Base-by-base conservation (phyloP, 208 protist genomes). In the Sergeia podlipaevii region DNA sequence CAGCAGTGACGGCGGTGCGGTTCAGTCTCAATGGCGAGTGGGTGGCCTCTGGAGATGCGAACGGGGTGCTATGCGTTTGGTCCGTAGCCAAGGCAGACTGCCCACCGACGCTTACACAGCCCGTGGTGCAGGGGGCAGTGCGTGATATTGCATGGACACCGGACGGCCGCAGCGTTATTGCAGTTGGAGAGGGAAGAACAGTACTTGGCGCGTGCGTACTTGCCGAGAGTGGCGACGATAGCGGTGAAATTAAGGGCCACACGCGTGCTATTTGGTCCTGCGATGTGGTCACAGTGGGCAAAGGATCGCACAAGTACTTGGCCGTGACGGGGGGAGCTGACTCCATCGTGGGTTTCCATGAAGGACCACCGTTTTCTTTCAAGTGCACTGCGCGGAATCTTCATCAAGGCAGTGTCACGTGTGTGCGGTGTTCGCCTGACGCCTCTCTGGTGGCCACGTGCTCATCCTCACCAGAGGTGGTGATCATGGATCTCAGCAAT, bases 361-460 rank as follows among this genome's bases (percentile, higher is more conserved):
- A 86, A 59, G 80, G 78, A 15, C 62, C 70, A 15, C 80, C 85
- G 13, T 83, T 87, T 46, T 80, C 66, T 32, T 85, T 84, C 49
- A 63, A 63, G 44, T 44, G 58, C 27, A 74, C 63, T 46, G 43
- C 70, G 0, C 59, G 54, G 6, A 65, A 54, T 17, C n/a, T n/a
- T n/a, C 74, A 85, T 52, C 68, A 20, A 17, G 77, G 70, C 23
- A 76, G 63, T 17, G 75, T 92, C n/a, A 92, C 73, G 28, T 79
- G 73, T 52, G 70, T 89, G 47, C 69, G 79, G 7, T 89, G 75
- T 59, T 73, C 64, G 38, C 77, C 77, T 18, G 68, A 85, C 37
- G 60, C 59, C 45, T 48, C 49, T 4, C 48, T 50, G 4, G 68
- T 89, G 49, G 80, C 70, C 26, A 64, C 71, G 4, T 47, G 55